phyloP scores from a whole-genome alignment of 1,139 yeast genomes.

The Debaryomyces psychrophilus region DNA sequence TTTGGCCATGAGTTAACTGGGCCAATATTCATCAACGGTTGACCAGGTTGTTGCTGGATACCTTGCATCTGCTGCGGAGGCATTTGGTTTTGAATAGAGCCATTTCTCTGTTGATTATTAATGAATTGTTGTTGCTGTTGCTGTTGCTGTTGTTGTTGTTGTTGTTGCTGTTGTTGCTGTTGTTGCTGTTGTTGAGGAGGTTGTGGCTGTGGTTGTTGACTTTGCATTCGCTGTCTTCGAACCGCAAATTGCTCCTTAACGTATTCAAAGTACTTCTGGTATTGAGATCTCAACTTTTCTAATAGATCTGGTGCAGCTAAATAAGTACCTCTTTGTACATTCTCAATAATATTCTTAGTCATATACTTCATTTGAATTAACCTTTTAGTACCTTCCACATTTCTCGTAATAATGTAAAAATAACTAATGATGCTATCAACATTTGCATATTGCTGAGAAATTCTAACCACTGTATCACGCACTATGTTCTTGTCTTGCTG shows the following conservation, averaged over 20 bases:
- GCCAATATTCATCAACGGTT: constrained; percentile 20
- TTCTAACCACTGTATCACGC: constrained; percentile 56
- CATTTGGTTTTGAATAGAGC: constrained; percentile 14
- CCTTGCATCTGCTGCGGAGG: constrained; percentile 19
- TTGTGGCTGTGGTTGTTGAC: constrained; percentile 20
- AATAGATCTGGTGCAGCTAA: constrained; percentile 70
- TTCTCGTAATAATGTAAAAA: constrained; percentile 73
- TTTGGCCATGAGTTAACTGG: constrained; percentile 27
- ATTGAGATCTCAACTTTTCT: constrained; percentile 70
- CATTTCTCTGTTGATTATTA: constrained; percentile 13
- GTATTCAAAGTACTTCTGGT: constrained; percentile 72
- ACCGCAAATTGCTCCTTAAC: constrained; percentile 54
- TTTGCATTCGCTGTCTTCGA: constrained; percentile 39
- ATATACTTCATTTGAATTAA: constrained; percentile 77
- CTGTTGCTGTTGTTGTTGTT: constrained; percentile 9
- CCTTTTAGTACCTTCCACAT: constrained; percentile 72
- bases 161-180: constrained; percentile 5
- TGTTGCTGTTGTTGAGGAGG: constrained; percentile 17
- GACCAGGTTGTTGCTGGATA: constrained; percentile 11
- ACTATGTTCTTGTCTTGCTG: constrained; percentile 68
- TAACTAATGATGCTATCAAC: constrained; percentile 79
- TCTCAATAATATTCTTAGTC: constrained; percentile 76
- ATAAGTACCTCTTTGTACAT: constrained; percentile 61
- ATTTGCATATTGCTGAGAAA: constrained; percentile 65
- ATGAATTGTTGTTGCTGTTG: constrained; percentile 19